Conservation (phyloP, 2,329 filamentous ascomycete species). For the Phialemoniopsis sp. region DNA sequence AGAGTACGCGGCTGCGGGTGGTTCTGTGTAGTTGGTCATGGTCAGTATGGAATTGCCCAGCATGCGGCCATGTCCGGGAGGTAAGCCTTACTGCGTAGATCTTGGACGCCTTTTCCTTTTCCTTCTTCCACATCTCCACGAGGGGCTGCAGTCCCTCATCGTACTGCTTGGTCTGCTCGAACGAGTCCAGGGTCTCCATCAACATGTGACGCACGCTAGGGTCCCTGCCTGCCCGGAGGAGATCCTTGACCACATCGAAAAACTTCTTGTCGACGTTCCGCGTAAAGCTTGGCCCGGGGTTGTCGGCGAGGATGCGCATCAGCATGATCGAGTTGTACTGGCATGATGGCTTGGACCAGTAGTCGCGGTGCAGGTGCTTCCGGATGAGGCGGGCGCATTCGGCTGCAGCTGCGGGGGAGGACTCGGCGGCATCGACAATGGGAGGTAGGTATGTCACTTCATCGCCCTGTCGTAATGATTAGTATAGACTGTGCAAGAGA, state of each 20-base stretch:
- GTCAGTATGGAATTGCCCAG: no score
- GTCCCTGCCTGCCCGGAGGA: constrained; percentile 69
- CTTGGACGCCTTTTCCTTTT: constrained; percentile 65
- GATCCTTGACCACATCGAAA: constrained; percentile 66
- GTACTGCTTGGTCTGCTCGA: constrained; percentile 66
- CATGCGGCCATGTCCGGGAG: no score
- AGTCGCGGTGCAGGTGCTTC: constrained; percentile 74
- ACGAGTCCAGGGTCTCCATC: constrained; percentile 77
- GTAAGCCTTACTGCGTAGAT: constrained; percentile 43
- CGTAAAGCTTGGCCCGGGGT: constrained; percentile 89
- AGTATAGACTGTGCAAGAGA: no score
- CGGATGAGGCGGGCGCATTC: constrained; percentile 78
- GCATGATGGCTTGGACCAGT: constrained; percentile 59
- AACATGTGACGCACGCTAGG: constrained; percentile 78
- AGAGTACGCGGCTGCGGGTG: constrained; percentile 25
- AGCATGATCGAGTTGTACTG: constrained; percentile 98
- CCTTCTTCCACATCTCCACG: constrained; percentile 83
- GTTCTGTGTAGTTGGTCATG: constrained; percentile 1
- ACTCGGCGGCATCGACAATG: constrained; percentile 94
- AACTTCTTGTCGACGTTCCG: constrained; percentile 85
- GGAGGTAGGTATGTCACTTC: constrained; percentile 89
- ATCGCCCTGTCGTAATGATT: constrained; percentile 54
- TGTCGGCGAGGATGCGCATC: constrained; percentile 84
- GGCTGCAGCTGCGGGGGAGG: constrained; percentile 78
- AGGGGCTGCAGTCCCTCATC: constrained; percentile 72